Evolutionary conservation across 306 rosid genomes (phyloP).

Genomic region (Echinosophora koreensis): DNA sequence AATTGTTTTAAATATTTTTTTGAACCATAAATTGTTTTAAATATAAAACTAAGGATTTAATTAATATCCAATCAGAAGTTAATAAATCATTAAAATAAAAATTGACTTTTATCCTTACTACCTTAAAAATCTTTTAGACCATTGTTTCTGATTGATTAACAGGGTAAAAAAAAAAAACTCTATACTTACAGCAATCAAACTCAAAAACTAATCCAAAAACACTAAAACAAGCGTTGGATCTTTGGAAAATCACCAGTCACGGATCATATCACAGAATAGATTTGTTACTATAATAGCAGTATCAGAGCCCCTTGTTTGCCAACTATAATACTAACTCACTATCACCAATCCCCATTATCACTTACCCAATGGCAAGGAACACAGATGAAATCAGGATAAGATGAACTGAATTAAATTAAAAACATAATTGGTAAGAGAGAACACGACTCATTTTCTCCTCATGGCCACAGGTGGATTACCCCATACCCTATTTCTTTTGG

Average conservation of each 20-base stretch:
- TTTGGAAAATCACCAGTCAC: constrained; percentile 19
- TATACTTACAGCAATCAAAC: too few relatives aligned
- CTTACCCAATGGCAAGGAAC: constrained; percentile 1
- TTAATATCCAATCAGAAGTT: too few relatives aligned
- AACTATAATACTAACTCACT: background rate
- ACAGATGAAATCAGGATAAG: constrained; percentile 1
- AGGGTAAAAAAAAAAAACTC: too few relatives aligned
- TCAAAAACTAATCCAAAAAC: background rate
- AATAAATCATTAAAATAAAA: too few relatives aligned
- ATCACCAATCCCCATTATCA: background rate
- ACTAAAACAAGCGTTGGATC: background rate
- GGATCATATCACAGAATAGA: constrained; percentile 13
- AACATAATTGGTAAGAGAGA: background rate
- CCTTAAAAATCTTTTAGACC: too few relatives aligned
- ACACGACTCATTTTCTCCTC: constrained; percentile 16
- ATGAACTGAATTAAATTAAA: constrained; percentile 4
- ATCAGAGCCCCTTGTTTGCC: constrained; percentile 25
- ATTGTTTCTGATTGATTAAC: too few relatives aligned
- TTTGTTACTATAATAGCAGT: constrained; percentile 20
- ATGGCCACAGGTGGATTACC: constrained; percentile 33
- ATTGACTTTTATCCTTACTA: too few relatives aligned
- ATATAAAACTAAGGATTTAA: too few relatives aligned
- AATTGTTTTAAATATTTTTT: too few relatives aligned
- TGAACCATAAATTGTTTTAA: too few relatives aligned
- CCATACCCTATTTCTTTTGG: constrained; percentile 15